Evolutionary conservation across 2,329 filamentous ascomycete species (phyloP).

Genomic region (Beauveria asiatica): DNA sequence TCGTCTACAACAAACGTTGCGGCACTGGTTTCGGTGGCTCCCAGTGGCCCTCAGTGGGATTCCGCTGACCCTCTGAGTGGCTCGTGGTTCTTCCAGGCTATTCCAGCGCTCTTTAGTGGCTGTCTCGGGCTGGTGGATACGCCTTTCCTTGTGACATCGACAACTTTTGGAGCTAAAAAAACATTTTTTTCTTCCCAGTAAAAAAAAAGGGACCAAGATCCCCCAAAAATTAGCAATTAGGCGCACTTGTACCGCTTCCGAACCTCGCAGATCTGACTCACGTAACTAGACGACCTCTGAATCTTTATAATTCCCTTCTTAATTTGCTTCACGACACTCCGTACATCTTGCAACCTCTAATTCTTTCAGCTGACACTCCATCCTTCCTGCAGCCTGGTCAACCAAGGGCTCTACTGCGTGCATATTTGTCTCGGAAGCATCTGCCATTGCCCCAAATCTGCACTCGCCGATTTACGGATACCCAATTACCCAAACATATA

Average conservation of each 20-base stretch:
- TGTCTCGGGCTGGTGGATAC: neutral
- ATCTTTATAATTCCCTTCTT: neutral
- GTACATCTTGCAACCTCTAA: neutral
- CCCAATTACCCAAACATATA: neutral
- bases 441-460: neutral
- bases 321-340: neutral
- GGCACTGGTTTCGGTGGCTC: neutral
- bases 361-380: neutral
- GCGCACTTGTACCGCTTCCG: neutral
- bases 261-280: conserved; percentile 11
- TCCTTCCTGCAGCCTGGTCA: neutral
- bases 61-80: no score
- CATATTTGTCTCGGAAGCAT: neutral
- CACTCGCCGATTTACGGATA: conserved; percentile 7
- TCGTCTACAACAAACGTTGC: neutral
- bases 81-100: neutral
- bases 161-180: neutral
- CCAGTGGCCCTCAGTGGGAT: neutral
- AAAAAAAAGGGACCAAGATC: neutral
- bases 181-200: neutral
- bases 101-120: neutral
- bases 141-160: neutral
- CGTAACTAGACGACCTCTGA: neutral
- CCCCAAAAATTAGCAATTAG: neutral
- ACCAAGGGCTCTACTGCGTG: neutral